Percentiles rank a stretch among this genome's conserved stretches.
Conservation (phyloP, 352 stramenopile genomes). For the Globisporangium lucens region DNA sequence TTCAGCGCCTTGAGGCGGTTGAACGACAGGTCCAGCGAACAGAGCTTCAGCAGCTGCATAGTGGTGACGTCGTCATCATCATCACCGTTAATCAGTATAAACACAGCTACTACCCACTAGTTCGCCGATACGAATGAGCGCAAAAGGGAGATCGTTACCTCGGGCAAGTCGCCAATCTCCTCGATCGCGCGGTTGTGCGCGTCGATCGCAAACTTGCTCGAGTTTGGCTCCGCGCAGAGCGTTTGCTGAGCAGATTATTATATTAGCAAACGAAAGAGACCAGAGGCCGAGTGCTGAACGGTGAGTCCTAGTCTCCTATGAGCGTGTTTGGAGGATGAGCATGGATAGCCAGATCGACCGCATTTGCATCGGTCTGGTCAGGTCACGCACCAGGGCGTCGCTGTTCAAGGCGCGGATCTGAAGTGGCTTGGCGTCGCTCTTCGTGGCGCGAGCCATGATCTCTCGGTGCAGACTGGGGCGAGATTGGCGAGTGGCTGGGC, state of each 20-base stretch:
- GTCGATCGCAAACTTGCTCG: conserved; percentile 77
- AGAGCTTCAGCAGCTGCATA: conserved; percentile 60
- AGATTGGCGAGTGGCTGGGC: not conserved
- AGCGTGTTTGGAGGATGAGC: too few species aligned
- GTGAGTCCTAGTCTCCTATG: too few species aligned
- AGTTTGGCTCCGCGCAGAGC: conserved; percentile 67
- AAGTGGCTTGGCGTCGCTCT: conserved; percentile 12
- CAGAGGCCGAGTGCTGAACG: too few species aligned
- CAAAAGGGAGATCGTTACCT: conserved; percentile 24
- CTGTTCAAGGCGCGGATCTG: conserved; percentile 41
- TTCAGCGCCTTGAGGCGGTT: conserved; percentile 54
- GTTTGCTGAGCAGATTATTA: conserved; percentile 17
- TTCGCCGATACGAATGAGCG: not conserved
- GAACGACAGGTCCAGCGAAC: conserved; percentile 77
- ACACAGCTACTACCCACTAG: not conserved
- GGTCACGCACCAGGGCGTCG: conserved; percentile 29
- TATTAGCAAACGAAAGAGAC: not conserved
- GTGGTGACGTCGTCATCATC: not conserved
- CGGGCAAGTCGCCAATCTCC: conserved; percentile 59
- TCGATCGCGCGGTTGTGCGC: conserved; percentile 68
- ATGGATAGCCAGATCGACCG: too few species aligned
- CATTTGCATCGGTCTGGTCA: not conserved
- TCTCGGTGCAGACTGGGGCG: too few species aligned
- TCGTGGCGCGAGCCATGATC: not conserved
- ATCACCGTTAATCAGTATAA: not conserved